phyloP scores from a whole-genome alignment of 306 rosid species.

The Quillaja saponaria region DNA sequence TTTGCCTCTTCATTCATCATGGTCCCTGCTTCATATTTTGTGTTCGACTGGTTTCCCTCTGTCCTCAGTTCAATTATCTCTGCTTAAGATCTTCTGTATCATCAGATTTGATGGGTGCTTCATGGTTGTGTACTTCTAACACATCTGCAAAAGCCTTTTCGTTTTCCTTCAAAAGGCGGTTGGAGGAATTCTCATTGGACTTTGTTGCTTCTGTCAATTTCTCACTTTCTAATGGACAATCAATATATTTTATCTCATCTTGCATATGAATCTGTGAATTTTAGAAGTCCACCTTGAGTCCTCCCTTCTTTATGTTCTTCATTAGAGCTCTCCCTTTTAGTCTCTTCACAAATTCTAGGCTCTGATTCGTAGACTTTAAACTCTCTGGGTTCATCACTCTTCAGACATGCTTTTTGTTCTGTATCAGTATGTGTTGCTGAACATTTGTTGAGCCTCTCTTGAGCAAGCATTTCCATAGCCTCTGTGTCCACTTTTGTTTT shows the following conservation, averaged over 20 bases:
- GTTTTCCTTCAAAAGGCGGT: slow-evolving; percentile 6
- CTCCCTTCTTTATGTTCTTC: slow-evolving; percentile 9
- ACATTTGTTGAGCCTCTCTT: neutral
- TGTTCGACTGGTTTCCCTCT: no score
- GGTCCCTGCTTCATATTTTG: no score
- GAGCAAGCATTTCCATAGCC: neutral
- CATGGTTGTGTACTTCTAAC: no score
- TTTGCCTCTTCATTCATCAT: no score
- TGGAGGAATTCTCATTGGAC: neutral
- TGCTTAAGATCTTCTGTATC: no score
- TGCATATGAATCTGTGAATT: slow-evolving; percentile 12
- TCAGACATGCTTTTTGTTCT: neutral
- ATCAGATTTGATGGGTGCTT: no score
- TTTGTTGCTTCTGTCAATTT: slow-evolving; percentile 4
- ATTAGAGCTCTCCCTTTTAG: neutral
- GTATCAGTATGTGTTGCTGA: neutral
- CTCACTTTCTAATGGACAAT: slow-evolving; percentile 13
- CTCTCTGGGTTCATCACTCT: slow-evolving; percentile 15
- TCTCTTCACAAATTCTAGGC: neutral
- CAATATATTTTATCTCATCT: no score
- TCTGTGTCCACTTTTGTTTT: slow-evolving; percentile 10
- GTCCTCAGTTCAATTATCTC: no score
- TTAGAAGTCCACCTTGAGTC: neutral
- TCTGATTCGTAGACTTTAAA: slow-evolving; percentile 10
- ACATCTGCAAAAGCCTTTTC: neutral